A percentile compares a stretch with the other conserved stretches of the same genome.
Conservation (phyloP, 1,284 basidiomycete genomes). For the Gomphus sp. region DNA sequence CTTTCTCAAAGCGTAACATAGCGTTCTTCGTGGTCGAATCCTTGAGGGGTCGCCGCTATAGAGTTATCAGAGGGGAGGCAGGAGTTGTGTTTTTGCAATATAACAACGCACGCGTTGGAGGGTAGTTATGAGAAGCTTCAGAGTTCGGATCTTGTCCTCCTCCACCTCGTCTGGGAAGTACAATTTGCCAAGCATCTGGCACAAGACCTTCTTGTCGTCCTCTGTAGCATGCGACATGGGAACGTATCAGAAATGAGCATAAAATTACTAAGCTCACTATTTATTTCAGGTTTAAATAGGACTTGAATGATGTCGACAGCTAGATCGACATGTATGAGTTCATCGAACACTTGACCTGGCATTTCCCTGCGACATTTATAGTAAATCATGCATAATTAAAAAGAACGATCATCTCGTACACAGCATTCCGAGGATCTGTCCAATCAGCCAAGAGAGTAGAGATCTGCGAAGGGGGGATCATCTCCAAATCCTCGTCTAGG, state of each 20-base stretch:
- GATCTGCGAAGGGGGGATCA: conserved; percentile 76
- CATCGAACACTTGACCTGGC: conserved; percentile 32
- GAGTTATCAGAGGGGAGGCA: not conserved
- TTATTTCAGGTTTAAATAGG: conserved; percentile 39
- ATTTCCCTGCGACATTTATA: conserved; percentile 23
- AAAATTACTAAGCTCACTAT: conserved; percentile 26
- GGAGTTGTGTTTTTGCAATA: not conserved
- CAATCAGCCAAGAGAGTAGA: conserved; percentile 85
- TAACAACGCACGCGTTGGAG: conserved; percentile 44
- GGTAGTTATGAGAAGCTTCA: conserved; percentile 51
- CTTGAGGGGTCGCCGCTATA: conserved; percentile 62
- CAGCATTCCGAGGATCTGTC: conserved; percentile 82
- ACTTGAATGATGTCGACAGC: conserved; percentile 66
- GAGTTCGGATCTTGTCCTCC: conserved; percentile 47
- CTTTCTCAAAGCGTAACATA: conserved; percentile 55
- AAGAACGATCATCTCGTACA: conserved; percentile 39
- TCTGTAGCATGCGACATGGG: conserved; percentile 30
- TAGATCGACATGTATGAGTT: conserved; percentile 68
- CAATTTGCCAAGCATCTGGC: conserved; percentile 73
- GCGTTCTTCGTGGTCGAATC: conserved; percentile 67
- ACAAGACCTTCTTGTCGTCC: conserved; percentile 74
- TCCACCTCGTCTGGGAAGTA: conserved; percentile 65
- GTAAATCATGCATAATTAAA: conserved; percentile 1
- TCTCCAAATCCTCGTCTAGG: conserved; percentile 67
- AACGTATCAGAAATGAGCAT: not conserved